Percentiles rank a stretch among this genome's conserved stretches.
Conservation (phyloP, 805 yeast species). For the Yarrowia keelungensis region DNA sequence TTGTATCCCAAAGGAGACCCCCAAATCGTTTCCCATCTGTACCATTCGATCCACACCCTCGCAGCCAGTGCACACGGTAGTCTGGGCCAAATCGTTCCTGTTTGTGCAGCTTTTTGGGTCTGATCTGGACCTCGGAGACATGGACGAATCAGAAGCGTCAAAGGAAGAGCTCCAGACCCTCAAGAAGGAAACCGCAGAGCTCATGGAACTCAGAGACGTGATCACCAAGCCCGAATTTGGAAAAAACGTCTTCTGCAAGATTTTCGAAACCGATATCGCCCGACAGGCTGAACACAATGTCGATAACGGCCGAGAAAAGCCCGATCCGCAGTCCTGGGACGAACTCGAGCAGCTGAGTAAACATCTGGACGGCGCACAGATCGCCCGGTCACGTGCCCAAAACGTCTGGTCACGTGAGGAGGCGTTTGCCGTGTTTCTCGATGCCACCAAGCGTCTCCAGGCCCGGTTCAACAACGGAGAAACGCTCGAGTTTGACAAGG, state of each 20-base stretch:
- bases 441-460: slow-evolving; percentile 59
- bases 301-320: slow-evolving; percentile 60
- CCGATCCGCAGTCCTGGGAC: slow-evolving; percentile 62
- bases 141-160: slow-evolving; percentile 68
- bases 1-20: slow-evolving; percentile 84
- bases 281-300: slow-evolving; percentile 62
- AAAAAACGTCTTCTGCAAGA: slow-evolving; percentile 50
- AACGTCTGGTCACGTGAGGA: slow-evolving; percentile 68
- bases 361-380: slow-evolving; percentile 35
- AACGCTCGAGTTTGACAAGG: slow-evolving; percentile 75
- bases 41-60: slow-evolving; percentile 97
- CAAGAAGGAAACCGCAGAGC: slow-evolving; percentile 50
- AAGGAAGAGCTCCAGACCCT: slow-evolving; percentile 50
- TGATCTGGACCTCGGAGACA: slow-evolving; percentile 64
- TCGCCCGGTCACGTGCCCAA: slow-evolving; percentile 44
- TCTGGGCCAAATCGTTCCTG: slow-evolving; percentile 95
- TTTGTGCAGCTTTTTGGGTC: slow-evolving; percentile 73
- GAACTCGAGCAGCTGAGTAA: slow-evolving; percentile 43
- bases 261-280: slow-evolving; percentile 79
- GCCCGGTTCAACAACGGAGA: slow-evolving; percentile 54
- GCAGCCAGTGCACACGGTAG: slow-evolving; percentile 93
- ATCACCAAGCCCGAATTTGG: slow-evolving; percentile 51
- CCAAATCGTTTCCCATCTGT: slow-evolving; percentile 93
- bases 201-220: slow-evolving; percentile 47
- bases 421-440: slow-evolving; percentile 64